Evolutionary conservation across 2,329 filamentous ascomycete species (phyloP).

Genomic region (Davidsoniella virescens): DNA sequence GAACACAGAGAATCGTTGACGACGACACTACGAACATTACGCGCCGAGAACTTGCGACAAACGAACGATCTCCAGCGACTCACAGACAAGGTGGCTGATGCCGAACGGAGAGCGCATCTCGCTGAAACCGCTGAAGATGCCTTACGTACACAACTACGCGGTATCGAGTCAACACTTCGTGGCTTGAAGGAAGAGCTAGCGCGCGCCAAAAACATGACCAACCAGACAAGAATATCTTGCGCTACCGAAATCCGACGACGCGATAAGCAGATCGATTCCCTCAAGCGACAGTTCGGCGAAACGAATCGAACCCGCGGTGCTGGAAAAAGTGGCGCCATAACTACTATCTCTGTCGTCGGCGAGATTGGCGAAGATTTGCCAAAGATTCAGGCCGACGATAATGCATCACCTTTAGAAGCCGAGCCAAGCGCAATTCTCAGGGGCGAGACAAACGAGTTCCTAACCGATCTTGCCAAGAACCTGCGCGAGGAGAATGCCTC

Average conservation of each 20-base stretch:
- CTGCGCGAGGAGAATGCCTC: conserved; percentile 87
- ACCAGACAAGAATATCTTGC: conserved; percentile 73
- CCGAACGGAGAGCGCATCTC: conserved; percentile 37
- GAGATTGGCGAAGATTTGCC: conserved; percentile 30
- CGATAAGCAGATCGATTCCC: conserved; percentile 70
- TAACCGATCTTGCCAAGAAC: conserved; percentile 67
- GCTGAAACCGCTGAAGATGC: conserved; percentile 56
- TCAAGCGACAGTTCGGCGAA: conserved; percentile 76
- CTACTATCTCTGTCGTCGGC: conserved; percentile 40
- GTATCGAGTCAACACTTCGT: conserved; percentile 56
- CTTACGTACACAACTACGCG: conserved; percentile 51
- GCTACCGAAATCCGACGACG: conserved; percentile 82
- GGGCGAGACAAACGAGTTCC: conserved; percentile 78
- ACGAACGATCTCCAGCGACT: conserved; percentile 49
- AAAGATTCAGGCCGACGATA: conserved; percentile 20
- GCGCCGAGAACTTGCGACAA: conserved; percentile 59
- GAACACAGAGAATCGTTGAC: conserved; percentile 75
- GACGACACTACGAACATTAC: conserved; percentile 57
- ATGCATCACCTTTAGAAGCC: conserved; percentile 15
- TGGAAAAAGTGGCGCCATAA: conserved; percentile 36
- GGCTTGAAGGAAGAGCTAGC: conserved; percentile 72
- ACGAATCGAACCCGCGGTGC: conserved; percentile 45
- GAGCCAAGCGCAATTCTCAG: conserved; percentile 50
- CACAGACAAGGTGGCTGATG: conserved; percentile 35
- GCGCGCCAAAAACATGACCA: conserved; percentile 60